Percentiles rank a stretch among this genome's conserved stretches.
These are phyloP conservation scores for Populus tremula DNA, from an alignment of 345 rosid genomes.

Conservation along the genomic window DNA sequence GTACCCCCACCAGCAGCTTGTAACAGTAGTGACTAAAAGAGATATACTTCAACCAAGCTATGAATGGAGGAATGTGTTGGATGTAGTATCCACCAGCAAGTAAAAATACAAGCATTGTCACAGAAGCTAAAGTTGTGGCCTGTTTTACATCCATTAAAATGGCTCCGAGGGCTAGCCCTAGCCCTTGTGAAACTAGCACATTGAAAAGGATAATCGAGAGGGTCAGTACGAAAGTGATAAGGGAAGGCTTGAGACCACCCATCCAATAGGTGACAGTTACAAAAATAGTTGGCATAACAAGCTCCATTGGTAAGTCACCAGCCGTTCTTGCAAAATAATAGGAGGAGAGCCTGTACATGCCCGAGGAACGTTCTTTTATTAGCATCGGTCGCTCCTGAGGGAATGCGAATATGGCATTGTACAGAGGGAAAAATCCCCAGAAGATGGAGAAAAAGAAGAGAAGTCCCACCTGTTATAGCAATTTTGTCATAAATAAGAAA, in stretches of 20 bases:
- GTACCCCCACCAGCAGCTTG: conserved; percentile 75
- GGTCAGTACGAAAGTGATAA: conserved; percentile 56
- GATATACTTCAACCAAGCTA: conserved; percentile 83
- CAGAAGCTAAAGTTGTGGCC: conserved; percentile 79
- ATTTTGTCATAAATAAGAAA: neutral
- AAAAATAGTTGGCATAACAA: conserved; percentile 77
- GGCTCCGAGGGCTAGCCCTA: conserved; percentile 86
- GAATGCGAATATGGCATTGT: conserved; percentile 74
- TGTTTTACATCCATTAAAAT: conserved; percentile 77
- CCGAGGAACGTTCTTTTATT: conserved; percentile 79
- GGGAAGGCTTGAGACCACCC: conserved; percentile 89
- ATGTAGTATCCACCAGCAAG: conserved; percentile 89
- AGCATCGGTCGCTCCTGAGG: conserved; percentile 89
- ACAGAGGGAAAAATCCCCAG: conserved; percentile 90
- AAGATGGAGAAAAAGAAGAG: conserved; percentile 89
- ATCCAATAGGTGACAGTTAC: conserved; percentile 82
- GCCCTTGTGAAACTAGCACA: conserved; percentile 79
- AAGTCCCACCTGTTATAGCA: conserved; percentile 63
- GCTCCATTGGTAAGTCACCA: conserved; percentile 96
- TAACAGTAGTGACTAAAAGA: conserved; percentile 88
- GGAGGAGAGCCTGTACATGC: conserved; percentile 89
- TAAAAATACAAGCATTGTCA: conserved; percentile 75
- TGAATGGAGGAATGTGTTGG: conserved; percentile 71
- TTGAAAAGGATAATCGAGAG: conserved; percentile 64
- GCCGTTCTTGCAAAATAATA: conserved; percentile 70